A percentile compares a stretch with the other conserved stretches of the same genome.
These are phyloP conservation scores for Rosa multiflora DNA, from an alignment of 306 rosid species.

Conservation along the genomic window DNA sequence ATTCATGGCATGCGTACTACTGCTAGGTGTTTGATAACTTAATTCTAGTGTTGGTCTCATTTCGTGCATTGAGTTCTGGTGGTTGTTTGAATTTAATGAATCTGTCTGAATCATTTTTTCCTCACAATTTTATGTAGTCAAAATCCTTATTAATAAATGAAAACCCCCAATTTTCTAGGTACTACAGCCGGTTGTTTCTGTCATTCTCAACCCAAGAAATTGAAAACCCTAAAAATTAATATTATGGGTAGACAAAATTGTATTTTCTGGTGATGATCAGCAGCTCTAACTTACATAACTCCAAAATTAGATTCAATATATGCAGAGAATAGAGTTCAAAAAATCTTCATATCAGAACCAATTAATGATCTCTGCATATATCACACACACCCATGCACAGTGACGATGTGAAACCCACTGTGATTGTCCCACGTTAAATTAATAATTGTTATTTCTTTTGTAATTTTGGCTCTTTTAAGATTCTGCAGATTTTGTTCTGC, in stretches of 20 bases:
- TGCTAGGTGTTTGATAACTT: not conserved
- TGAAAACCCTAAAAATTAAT: not conserved
- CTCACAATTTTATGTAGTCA: not conserved
- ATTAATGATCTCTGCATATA: not conserved
- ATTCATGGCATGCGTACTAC: not conserved
- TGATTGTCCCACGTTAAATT: conserved; percentile 18
- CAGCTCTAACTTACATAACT: not conserved
- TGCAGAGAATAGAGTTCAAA: not conserved
- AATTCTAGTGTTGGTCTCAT: not conserved
- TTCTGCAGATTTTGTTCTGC: conserved; percentile 46
- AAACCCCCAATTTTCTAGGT: not conserved
- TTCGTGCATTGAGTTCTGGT: not conserved
- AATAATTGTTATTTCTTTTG: conserved; percentile 19
- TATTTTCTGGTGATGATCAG: not conserved
- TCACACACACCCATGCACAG: not conserved
- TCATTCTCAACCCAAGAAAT: not conserved
- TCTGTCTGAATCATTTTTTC: not conserved
- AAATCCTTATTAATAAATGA: not conserved
- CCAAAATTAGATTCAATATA: not conserved
- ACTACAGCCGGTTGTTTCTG: not conserved
- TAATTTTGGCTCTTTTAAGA: conserved; percentile 40
- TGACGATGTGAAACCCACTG: conserved; percentile 25
- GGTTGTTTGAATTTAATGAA: not conserved
- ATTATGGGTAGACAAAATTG: not conserved
- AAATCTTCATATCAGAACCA: not conserved